These are phyloP conservation scores for Lentinula boryana DNA, from an alignment of 768 basidiomycete genomes.

Conservation along the genomic window DNA sequence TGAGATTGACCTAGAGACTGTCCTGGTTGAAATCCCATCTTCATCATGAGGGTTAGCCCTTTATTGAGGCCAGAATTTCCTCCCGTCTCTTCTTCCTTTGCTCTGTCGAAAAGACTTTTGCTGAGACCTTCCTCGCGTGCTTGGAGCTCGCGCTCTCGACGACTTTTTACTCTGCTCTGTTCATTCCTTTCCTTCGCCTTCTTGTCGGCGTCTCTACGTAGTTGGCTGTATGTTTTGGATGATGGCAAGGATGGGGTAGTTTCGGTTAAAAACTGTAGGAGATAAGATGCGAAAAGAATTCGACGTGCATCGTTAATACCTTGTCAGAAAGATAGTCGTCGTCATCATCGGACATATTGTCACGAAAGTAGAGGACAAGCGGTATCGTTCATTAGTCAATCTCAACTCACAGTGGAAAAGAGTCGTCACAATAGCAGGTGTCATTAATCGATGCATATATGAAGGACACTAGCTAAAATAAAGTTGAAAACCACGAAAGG, in stretches of 20 bases:
- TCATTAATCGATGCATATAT: conserved; percentile 3
- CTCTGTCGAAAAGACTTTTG: conserved; percentile 77
- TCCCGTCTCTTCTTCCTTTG: conserved; percentile 55
- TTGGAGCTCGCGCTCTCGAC: conserved; percentile 66
- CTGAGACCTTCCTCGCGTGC: conserved; percentile 71
- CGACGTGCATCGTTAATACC: background rate
- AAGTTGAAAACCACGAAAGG: conserved; percentile 4
- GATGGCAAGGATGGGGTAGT: conserved; percentile 24
- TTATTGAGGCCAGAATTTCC: conserved; percentile 57
- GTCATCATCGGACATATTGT: conserved; percentile 65
- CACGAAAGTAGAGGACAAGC: background rate
- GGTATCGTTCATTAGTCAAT: background rate
- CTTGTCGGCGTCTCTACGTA: conserved; percentile 60
- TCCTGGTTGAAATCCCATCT: conserved; percentile 89
- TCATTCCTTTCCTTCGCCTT: conserved; percentile 59
- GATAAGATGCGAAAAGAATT: background rate
- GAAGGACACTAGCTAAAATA: background rate
- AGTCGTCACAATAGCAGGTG: conserved; percentile 1
- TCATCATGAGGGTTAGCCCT: conserved; percentile 86
- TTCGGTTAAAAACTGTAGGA: conserved; percentile 46
- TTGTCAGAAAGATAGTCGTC: conserved; percentile 90
- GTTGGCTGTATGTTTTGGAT: conserved; percentile 60
- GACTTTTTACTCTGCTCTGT: conserved; percentile 57
- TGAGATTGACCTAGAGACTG: conserved; percentile 59
- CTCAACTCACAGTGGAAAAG: background rate